Base-by-base conservation (phyloP, 83 land plant species). In the Picea mariana region DNA sequence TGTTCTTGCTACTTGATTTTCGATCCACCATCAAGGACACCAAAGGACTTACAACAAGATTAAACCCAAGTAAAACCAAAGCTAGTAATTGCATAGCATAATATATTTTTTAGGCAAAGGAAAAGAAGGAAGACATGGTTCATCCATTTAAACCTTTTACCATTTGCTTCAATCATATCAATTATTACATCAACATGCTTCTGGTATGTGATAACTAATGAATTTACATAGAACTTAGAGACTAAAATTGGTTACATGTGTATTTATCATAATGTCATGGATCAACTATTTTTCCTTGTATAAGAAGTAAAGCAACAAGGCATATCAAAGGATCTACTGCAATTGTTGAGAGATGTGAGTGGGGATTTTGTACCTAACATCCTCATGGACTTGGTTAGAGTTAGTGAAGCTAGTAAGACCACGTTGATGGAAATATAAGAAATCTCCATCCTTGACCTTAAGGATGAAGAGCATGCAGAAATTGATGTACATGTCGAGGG, bases 371-470 rank as follows among this genome's bases (percentile, higher is more conserved):
- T 87, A 71, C 93, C 93, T 20, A 92, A 92, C 21, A 84, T 91
- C 38, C 83, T 91, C 9, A 89, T 91, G 23, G 89, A 90, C 16
- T 71, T 90, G 66, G 84, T 90, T 82, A 91, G 92, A 77, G 94
- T 89, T 31, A 92, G 90, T 79, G 94, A 92, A 62, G 92, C 94
- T 83, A 92, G 94, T 34, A 92, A 92, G 83, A 92, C 92, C 40
- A 92, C 94, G 2, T 81, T 92, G 60, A 92, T 92, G 94, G 94
- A 92, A 79, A 92, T 92, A 44, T 72, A 34, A 34, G 38, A 34
- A 34, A 34, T 34, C 38, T 34, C 38, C 38, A 34, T 34, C 38
- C 38, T 34, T 34, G 38, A 34, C 38, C 38, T 34, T 34, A 34
- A 34, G 38, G 38, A 34, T 34, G 38, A 34, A 34, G 38, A 34